Conservation (phyloP, 345 rosid species). For the Eucalyptus erythrocorys region DNA sequence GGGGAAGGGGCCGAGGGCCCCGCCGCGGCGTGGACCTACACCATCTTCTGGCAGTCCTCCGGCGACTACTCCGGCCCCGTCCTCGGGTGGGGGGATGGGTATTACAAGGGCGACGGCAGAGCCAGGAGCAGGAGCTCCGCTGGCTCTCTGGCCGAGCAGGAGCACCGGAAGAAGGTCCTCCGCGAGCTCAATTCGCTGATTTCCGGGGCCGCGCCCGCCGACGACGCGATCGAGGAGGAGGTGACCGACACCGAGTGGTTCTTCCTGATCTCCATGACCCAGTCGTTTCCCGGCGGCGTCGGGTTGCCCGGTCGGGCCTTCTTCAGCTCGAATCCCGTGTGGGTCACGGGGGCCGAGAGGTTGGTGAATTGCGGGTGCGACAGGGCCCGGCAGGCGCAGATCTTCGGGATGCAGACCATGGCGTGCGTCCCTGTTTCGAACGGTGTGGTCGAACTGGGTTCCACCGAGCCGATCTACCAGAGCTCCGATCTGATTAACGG, state of each 20-base stretch:
- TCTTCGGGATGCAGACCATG: constrained; percentile 60
- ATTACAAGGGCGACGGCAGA: constrained; percentile 66
- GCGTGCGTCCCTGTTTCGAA: constrained; percentile 59
- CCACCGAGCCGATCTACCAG: constrained; percentile 53
- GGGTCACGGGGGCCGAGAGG: constrained; percentile 63
- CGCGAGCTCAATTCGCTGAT: constrained; percentile 72
- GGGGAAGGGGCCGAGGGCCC: constrained; percentile 40
- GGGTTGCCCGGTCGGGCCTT: constrained; percentile 74
- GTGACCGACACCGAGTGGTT: constrained; percentile 94
- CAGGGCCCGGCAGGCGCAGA: constrained; percentile 53
- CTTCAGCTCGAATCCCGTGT: constrained; percentile 30
- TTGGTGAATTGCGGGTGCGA: constrained; percentile 43
- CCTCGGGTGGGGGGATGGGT: constrained; percentile 84
- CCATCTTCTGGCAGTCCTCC: constrained; percentile 83
- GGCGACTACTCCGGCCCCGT: constrained; percentile 44
- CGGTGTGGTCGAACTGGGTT: constrained; percentile 84
- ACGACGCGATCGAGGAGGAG: constrained; percentile 64
- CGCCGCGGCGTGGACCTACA: constrained; percentile 68
- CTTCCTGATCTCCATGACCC: constrained; percentile 79
- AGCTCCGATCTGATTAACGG: constrained; percentile 62
- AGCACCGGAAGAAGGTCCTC: constrained; percentile 61
- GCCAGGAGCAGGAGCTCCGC: constrained; percentile 23
- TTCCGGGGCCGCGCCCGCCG: constrained; percentile 34
- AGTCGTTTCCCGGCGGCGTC: constrained; percentile 45
- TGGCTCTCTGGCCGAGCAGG: constrained; percentile 45